These are phyloP conservation scores for Syzygium aqueum DNA, from an alignment of 345 rosid species.

Conservation along the genomic window DNA sequence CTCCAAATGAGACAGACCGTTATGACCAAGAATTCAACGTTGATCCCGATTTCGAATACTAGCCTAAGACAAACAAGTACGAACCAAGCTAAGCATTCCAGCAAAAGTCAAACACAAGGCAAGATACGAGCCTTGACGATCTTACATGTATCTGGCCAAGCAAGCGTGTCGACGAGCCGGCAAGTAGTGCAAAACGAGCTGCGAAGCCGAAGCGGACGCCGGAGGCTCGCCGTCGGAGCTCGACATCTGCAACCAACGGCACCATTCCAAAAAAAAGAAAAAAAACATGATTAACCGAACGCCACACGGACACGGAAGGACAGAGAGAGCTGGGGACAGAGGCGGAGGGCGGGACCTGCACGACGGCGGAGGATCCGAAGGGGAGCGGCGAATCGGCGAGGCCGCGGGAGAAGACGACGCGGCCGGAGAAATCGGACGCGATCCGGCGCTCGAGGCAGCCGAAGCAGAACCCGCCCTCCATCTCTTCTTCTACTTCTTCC, in stretches of 20 bases:
- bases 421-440: constrained; percentile 58
- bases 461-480: constrained; percentile 25
- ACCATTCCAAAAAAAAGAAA: not conserved
- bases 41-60: not conserved
- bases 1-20: not conserved
- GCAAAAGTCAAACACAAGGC: not conserved
- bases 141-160: constrained; percentile 53
- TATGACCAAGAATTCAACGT: not conserved
- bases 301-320: not conserved
- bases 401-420: constrained; percentile 50
- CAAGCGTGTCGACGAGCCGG: constrained; percentile 32
- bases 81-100: not conserved
- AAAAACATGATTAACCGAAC: not conserved
- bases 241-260: constrained; percentile 28
- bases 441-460: constrained; percentile 68
- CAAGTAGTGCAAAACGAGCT: constrained; percentile 49
- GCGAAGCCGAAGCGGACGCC: constrained; percentile 7
- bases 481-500: not conserved
- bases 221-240: constrained; percentile 26
- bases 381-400: constrained; percentile 67
- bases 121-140: not conserved
- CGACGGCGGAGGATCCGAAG: constrained; percentile 65
- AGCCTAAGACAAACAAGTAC: not conserved
- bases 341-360: constrained; percentile 29
- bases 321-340: not conserved